Conservation (phyloP, 108 stramenopile species). For the Cyclostephanos tholiformis region DNA sequence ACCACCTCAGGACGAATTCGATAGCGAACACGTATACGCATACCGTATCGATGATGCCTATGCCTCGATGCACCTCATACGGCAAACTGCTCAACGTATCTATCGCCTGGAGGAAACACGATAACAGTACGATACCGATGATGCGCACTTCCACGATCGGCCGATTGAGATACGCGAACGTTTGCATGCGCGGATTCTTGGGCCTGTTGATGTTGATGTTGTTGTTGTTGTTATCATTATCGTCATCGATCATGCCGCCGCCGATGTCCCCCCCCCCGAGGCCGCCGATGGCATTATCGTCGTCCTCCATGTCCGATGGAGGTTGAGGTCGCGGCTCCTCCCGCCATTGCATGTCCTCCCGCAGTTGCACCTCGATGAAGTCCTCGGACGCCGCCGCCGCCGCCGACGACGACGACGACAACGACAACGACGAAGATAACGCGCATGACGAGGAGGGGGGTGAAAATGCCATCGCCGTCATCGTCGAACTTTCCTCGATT, state of each 20-base stretch:
- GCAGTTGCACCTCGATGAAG: no score
- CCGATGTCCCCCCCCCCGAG: no score
- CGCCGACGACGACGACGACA: no score
- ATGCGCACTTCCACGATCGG: slow-evolving; percentile 47
- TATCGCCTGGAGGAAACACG: slow-evolving; percentile 54
- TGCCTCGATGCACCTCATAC: slow-evolving; percentile 12
- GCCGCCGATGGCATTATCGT: no score
- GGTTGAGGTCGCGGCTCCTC: no score
- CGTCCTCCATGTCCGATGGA: no score
- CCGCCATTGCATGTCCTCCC: no score
- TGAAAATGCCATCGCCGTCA: no score
- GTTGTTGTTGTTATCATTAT: background rate
- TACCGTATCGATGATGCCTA: slow-evolving; percentile 31
- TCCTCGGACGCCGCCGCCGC: no score
- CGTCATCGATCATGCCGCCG: background rate
- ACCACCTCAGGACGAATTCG: slow-evolving; percentile 71
- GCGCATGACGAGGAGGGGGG: no score
- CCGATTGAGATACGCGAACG: slow-evolving; percentile 28
- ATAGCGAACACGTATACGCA: slow-evolving; percentile 55
- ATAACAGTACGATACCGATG: slow-evolving; percentile 42
- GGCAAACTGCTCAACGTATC: slow-evolving; percentile 49
- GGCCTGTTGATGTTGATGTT: background rate
- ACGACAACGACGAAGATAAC: no score
- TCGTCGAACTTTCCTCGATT: no score
- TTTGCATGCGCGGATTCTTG: slow-evolving; percentile 39